Conservation (phyloP, 352 stramenopile genomes). For the Phytophthora aleatoria region DNA sequence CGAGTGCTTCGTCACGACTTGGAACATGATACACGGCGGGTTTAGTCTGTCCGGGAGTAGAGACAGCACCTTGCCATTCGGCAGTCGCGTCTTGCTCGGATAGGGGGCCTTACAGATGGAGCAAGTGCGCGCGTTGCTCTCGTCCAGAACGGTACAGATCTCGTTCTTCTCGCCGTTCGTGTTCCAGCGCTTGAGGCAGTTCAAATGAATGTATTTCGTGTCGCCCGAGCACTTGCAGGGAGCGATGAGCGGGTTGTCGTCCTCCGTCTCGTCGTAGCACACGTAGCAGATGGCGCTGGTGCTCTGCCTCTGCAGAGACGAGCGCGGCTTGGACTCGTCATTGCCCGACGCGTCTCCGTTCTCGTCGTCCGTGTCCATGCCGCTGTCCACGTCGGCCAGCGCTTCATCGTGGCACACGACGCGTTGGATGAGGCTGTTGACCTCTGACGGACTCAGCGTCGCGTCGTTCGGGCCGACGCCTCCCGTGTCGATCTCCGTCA, state of each 20-base stretch:
- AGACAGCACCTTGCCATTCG: constrained; percentile 75
- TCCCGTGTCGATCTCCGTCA: constrained; percentile 86
- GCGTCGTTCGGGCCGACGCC: constrained; percentile 72
- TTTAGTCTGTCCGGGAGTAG: constrained; percentile 75
- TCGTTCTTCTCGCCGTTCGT: constrained; percentile 91
- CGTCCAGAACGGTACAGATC: constrained; percentile 86
- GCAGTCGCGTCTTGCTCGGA: constrained; percentile 77
- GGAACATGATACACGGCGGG: constrained; percentile 87
- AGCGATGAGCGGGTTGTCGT: constrained; percentile 92
- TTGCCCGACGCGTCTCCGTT: constrained; percentile 84
- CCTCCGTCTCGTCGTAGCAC: constrained; percentile 86
- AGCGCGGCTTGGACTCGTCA: constrained; percentile 79
- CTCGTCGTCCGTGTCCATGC: constrained; percentile 87
- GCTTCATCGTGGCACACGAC: constrained; percentile 84
- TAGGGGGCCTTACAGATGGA: constrained; percentile 89
- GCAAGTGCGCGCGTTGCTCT: constrained; percentile 84
- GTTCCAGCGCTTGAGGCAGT: constrained; percentile 96
- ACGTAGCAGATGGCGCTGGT: constrained; percentile 88
- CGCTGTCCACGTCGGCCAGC: constrained; percentile 79
- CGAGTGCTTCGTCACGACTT: constrained; percentile 89
- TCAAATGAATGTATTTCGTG: constrained; percentile 96
- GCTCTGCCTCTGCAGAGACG: constrained; percentile 73
- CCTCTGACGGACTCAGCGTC: constrained; percentile 72
- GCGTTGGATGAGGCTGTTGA: constrained; percentile 81
- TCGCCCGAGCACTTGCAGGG: constrained; percentile 95